Conservation (phyloP, 169 alveolate species). For the Eimeria acervulina region DNA sequence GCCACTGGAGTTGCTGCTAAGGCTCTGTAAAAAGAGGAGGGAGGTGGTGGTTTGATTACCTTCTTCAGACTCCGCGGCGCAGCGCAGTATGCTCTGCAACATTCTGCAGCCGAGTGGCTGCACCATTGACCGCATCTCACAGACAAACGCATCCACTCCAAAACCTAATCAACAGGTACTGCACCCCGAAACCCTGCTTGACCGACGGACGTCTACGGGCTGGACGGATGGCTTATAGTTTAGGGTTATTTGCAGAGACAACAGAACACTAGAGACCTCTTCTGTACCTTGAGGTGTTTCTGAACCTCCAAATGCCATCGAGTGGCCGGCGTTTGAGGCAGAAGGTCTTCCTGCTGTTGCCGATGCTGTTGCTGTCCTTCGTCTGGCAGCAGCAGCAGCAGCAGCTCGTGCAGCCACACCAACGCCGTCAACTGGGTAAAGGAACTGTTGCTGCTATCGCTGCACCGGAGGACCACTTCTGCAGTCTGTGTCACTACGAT, state of each 20-base stretch:
- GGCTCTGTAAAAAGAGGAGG: not conserved
- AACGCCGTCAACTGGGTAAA: slow-evolving; percentile 83
- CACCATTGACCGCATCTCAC: slow-evolving; percentile 16
- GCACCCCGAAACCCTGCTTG: not conserved
- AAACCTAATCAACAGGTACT: no score
- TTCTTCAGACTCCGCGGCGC: slow-evolving; percentile 73
- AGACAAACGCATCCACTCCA: not conserved
- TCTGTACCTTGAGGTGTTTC: slow-evolving; percentile 38
- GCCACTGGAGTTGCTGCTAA: not conserved
- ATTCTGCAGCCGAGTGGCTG: slow-evolving; percentile 61
- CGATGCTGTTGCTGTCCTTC: slow-evolving; percentile 53
- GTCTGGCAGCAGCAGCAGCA: slow-evolving; percentile 71
- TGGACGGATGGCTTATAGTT: not conserved
- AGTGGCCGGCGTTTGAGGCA: not conserved
- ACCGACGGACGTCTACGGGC: no score
- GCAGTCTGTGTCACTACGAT: slow-evolving; percentile 58
- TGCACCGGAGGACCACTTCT: slow-evolving; percentile 70
- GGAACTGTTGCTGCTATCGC: slow-evolving; percentile 76
- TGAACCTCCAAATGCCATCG: slow-evolving; percentile 64
- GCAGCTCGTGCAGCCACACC: slow-evolving; percentile 82
- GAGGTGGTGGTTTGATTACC: not conserved
- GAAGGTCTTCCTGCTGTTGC: slow-evolving; percentile 53
- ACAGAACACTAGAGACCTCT: not conserved
- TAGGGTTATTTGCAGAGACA: not conserved
- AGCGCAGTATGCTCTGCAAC: slow-evolving; percentile 73